Evolutionary conservation across 352 stramenopile genomes (phyloP), one percentile per base, ranked within the genome.

Genomic region (Halophytophthora batemanensis): DNA sequence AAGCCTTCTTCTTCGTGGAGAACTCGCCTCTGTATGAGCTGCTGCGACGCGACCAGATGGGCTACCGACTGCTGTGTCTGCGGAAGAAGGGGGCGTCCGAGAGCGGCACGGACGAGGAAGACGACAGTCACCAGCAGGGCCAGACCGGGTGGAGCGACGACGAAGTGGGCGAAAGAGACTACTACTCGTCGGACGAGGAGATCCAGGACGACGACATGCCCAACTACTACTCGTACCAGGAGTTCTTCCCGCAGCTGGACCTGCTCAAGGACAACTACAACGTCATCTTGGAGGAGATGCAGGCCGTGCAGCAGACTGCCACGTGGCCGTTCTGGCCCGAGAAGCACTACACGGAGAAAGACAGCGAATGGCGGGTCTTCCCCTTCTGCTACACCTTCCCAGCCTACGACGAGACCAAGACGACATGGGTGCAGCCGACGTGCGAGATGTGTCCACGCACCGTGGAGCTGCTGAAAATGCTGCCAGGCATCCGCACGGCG

Each of bases 381-480:
- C 87, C 87, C 15, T 93, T 96, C 43, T 90, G 86, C 61, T 93
- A 96, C 59, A 96, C 85, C 7, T 96, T 96, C 51, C 87, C 87
- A 11, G 86, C 87, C 7, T 92, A 78, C 52, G 87, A 96, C 40
- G 77, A 69, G 13, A 77, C 69, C 38, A 93, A 93, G 55, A 91
- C 77, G 19, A 77, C 71, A 31, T 96, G 87, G 87, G 84, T 96
- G 10, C 45, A 71, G 2, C 59, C 69, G 13, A 96, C 86, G 18
- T 91, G 77, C 45, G 64, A 53, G 11, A 61, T 89, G 59, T 96
- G 87, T 55, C 86, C 86, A 8, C 67, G 73, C n/a, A 96, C 87
- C 0, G 72, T 87, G 3, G 81, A 69, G 48, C 38, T 96, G 4
- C 63, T 96, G 1, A 63, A 64, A 29, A 59, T 45, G 22, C 53